Evolutionary conservation across 345 rosid genomes (phyloP), one percentile per base, ranked within the genome.

Genomic region (Raphanus raphanistrum): DNA sequence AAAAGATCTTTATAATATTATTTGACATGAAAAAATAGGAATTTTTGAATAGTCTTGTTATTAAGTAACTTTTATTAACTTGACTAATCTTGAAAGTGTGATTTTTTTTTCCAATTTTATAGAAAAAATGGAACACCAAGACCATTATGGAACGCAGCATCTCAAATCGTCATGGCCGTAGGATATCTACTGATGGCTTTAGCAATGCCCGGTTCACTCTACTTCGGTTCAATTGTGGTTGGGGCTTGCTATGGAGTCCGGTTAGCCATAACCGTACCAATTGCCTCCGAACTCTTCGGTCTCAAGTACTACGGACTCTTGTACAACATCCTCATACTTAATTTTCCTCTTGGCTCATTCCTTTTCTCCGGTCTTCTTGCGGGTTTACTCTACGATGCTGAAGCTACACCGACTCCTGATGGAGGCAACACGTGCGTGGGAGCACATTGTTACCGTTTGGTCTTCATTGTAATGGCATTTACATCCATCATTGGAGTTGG

Each of bases 341-440:
- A 81, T 50, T 69, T 82, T 62, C 87, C 93, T 0, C 28, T 82
- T 6, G 90, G 92, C 2, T 88, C 91, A 28, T 81, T 86, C 68
- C 82, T 89, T 3, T 89, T 89, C 80, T 89, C 91, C 0, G 90
- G 95, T 50, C 72, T 90, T 64, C 86, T 88, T 4, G 90, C 92
- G 0, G 87, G 92, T 17, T 79, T 82, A 63, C 70, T 90, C 6
- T 90, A 87, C 28, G 92, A 88, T 71, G 85, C 81, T 29, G 79
- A 86, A 65, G 90, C 90, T 9, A 77, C 78, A 6, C 60, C 50
- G 2, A 63, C 73, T 15, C 81, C 72, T 9, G 83, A 63, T 26
- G 88, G 87, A 27, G 76, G 87, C 35, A 88, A 86, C 69, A 73
- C 71, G 0, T 87, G 91, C 11, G 66, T 85, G 0, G 90, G 91